These are phyloP conservation scores for Blastocystis sp. DNA, from an alignment of 352 stramenopile genomes.

Conservation along the genomic window DNA sequence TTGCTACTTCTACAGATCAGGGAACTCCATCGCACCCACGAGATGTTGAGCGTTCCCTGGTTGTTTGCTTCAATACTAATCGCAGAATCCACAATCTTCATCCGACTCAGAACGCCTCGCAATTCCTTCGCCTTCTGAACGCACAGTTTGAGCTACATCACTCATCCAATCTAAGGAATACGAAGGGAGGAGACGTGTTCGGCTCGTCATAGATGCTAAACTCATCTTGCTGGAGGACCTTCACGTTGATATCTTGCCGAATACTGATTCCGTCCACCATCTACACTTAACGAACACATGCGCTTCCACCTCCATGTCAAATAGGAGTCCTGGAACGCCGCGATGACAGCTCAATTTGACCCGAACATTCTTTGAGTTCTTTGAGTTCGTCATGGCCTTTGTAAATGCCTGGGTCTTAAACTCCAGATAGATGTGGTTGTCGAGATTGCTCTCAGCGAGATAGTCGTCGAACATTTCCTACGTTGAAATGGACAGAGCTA, in stretches of 20 bases:
- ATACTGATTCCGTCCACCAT: slow-evolving; percentile 27
- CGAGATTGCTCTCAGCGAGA: background rate
- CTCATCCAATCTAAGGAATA: background rate
- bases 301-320: slow-evolving; percentile 4
- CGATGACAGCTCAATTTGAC: slow-evolving; percentile 23
- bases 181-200: background rate
- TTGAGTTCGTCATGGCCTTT: slow-evolving; percentile 6
- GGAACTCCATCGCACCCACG: background rate
- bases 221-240: slow-evolving; percentile 12
- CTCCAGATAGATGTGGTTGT: slow-evolving; percentile 39
- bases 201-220: slow-evolving; percentile 40
- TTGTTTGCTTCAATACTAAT: slow-evolving; percentile 34
- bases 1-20: background rate
- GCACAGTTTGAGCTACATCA: background rate
- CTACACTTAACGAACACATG: background rate
- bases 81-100: slow-evolving; percentile 27
- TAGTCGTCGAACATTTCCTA: slow-evolving; percentile 51
- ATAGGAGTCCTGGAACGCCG: background rate
- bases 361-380: background rate
- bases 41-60: slow-evolving; percentile 1
- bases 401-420: background rate
- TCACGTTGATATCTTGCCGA: slow-evolving; percentile 7
- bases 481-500: background rate
- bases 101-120: background rate
- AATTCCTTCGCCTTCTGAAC: slow-evolving; percentile 23